Conservation (phyloP, 305 asterid species). For the Fraxinus platypoda region DNA sequence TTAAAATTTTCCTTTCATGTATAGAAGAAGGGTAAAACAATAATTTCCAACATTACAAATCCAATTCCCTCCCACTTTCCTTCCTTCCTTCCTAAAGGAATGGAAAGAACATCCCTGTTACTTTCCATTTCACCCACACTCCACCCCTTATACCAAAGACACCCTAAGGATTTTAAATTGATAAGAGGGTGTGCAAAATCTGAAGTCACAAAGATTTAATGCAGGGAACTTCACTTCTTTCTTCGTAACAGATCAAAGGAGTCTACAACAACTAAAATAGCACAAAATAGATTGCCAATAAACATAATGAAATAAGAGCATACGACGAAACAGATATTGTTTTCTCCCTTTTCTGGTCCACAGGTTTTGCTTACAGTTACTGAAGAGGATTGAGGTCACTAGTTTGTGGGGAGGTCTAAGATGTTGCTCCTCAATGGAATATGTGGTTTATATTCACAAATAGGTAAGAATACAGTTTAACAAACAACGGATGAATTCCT, state of each 20-base stretch:
- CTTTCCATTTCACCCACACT: background rate
- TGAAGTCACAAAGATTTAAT: background rate
- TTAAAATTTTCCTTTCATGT: background rate
- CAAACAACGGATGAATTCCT: background rate
- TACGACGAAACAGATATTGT: background rate
- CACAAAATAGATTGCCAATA: background rate
- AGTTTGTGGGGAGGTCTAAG: background rate
- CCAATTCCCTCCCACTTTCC: background rate
- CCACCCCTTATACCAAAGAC: background rate
- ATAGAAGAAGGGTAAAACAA: background rate
- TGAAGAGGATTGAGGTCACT: background rate
- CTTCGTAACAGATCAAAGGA: background rate
- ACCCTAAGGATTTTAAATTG: background rate
- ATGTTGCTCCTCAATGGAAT: background rate
- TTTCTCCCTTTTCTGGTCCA: background rate
- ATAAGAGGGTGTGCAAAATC: background rate
- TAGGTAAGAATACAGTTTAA: background rate
- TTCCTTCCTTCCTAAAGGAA: slow-evolving; percentile 1
- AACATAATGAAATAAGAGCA: background rate
- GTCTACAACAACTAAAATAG: background rate
- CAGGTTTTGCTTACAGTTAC: background rate
- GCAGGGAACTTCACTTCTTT: background rate
- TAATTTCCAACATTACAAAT: background rate
- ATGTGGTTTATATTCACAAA: background rate
- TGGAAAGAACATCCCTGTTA: background rate